Conservation (phyloP, 345 rosid genomes). For the Boechera divaricarpa region DNA sequence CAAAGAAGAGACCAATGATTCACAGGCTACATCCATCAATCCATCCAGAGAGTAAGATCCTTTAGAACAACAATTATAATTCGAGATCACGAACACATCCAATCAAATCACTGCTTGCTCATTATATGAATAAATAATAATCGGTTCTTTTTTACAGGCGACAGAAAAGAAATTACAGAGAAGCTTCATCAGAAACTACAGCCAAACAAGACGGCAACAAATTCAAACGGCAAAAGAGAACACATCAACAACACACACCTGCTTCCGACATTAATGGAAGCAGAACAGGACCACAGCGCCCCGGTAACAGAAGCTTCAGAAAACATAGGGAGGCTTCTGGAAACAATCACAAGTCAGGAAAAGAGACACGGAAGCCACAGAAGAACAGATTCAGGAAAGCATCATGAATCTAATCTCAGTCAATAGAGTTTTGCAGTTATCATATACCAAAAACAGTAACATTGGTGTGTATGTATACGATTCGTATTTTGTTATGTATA, state of each 20-base stretch:
- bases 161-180: slow-evolving; percentile 39
- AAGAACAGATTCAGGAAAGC: slow-evolving; percentile 42
- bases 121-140: slow-evolving; percentile 1
- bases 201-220: slow-evolving; percentile 38
- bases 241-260: slow-evolving; percentile 26
- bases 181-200: slow-evolving; percentile 33
- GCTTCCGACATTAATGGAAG: slow-evolving; percentile 35
- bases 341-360: slow-evolving; percentile 36
- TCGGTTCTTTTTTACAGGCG: slow-evolving; percentile 26
- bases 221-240: slow-evolving; percentile 43
- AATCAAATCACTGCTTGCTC: too few relatives aligned
- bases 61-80: slow-evolving; percentile 2
- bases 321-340: slow-evolving; percentile 42
- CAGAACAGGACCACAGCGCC: slow-evolving; percentile 35
- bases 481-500: neutral
- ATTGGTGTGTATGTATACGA: slow-evolving; percentile 34
- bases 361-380: slow-evolving; percentile 41
- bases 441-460: slow-evolving; percentile 25
- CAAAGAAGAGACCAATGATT: slow-evolving; percentile 50
- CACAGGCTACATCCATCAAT: slow-evolving; percentile 28
- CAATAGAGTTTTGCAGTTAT: slow-evolving; percentile 31
- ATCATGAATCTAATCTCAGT: slow-evolving; percentile 29
- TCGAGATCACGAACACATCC: neutral
- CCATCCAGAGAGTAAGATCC: slow-evolving; percentile 43
- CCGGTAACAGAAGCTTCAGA: slow-evolving; percentile 37